Evolutionary conservation across 176 grass and related monocot species (phyloP).

Genomic region (Ensete ventricosum): DNA sequence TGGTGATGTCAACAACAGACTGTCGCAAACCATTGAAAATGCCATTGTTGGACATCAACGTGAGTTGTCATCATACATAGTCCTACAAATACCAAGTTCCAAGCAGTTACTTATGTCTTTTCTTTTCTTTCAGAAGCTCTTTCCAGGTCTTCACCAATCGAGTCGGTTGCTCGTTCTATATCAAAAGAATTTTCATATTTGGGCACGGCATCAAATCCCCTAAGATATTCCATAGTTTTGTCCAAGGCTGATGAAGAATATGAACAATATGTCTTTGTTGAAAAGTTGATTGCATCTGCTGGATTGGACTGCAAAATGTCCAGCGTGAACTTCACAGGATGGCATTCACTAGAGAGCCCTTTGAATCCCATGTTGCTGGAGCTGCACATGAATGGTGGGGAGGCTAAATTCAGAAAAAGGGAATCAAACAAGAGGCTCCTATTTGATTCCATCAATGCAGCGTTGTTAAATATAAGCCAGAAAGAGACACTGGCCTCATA

Average conservation of each 20-base stretch:
- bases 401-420: constrained; percentile 21
- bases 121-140: constrained; percentile 48
- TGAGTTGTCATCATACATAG: constrained; percentile 30
- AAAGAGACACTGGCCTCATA: constrained; percentile 30
- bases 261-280: constrained; percentile 51
- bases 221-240: constrained; percentile 65
- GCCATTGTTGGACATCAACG: constrained; percentile 43
- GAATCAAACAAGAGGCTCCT: constrained; percentile 47
- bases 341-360: constrained; percentile 42
- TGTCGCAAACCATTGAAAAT: constrained; percentile 43
- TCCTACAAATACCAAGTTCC: constrained; percentile 9
- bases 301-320: constrained; percentile 36
- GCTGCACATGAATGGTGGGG: constrained; percentile 30
- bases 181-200: constrained; percentile 42
- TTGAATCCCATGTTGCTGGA: constrained; percentile 46
- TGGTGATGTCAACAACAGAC: constrained; percentile 38
- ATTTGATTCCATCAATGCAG: constrained; percentile 68
- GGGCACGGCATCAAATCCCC: constrained; percentile 60
- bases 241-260: constrained; percentile 80
- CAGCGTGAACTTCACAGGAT: background rate
- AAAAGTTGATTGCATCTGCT: constrained; percentile 42
- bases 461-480: constrained; percentile 40
- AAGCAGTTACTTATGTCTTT: background rate
- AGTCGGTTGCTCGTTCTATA: constrained; percentile 62
- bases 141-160: constrained; percentile 69